Evolutionary conservation across 2,329 filamentous ascomycete genomes (phyloP), one percentile per base, ranked within the genome.

Genomic region (Aureobasidium lini): DNA sequence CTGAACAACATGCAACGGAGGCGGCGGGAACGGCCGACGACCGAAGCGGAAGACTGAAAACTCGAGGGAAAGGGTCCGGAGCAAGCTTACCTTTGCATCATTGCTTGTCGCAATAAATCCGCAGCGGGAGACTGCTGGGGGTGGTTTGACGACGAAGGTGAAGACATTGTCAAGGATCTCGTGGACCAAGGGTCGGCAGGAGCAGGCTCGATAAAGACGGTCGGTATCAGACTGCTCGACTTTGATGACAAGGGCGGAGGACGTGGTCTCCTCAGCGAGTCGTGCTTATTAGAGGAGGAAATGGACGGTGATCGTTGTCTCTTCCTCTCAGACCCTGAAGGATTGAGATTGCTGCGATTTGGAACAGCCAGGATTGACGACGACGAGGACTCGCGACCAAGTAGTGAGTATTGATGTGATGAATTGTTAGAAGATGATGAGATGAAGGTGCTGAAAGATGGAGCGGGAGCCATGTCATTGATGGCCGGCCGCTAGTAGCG

Each of bases 41-140:
- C 32, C 50, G 53, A 54, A 29, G 37, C 18, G 43, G 39, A 40
- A 60, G 57, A 54, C 37, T 28, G 23, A 42, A 37, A 34, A 47
- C 61, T 62, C 58, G 46, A 52, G 60, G 36, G 40, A 23, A 23
- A 60, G 57, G 62, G 60, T 61, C 56, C 60, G 59, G 56, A 57
- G 63, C 56, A 66, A n/a, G 64, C 81, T 78, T 77, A 84, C 82
- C 78, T 81, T 68, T 81, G 80, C 70, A 79, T 72, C 71, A 81
- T 78, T 61, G 80, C 77, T 72, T 84, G 83, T 67, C 81, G 77
- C 67, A 83, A 72, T 71, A 83, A 72, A 67, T 84, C 82, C 54
- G 79, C 78, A 59, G 82, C 81, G 61, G 76, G 76, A 66, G 77
- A 57, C 43, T 57, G 54, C 32, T 47, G 54, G 16, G 39, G 54